Evolutionary conservation across 2,329 filamentous ascomycete genomes (phyloP).

Genomic region (Aspergillus fructus): DNA sequence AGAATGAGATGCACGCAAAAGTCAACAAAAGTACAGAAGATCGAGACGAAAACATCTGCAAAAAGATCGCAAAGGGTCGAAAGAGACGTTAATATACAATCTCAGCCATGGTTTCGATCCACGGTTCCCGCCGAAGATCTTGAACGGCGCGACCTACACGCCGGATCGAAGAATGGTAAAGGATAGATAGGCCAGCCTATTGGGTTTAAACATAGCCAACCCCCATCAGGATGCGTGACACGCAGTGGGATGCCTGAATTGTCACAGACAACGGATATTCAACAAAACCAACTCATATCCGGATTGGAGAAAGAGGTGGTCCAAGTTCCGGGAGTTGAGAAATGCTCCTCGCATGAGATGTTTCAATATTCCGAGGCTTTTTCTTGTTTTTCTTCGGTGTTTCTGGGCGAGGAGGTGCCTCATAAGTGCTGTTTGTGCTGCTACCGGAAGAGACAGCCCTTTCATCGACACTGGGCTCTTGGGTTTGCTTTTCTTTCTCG

Average conservation of each 20-base stretch:
- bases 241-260: neutral
- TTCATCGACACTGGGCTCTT: constrained; percentile 46
- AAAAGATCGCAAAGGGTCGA: constrained; percentile 4
- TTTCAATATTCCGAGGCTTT: constrained; percentile 35
- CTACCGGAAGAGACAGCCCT: constrained; percentile 64
- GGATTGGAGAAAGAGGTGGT: constrained; percentile 49
- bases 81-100: constrained; percentile 9
- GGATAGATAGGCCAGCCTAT: constrained; percentile 1
- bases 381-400: constrained; percentile 32
- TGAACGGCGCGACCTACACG: constrained; percentile 4
- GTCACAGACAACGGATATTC: neutral
- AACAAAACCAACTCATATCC: constrained; percentile 33
- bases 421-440: constrained; percentile 51
- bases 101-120: constrained; percentile 10
- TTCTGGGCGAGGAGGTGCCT: constrained; percentile 31
- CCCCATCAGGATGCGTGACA: neutral
- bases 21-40: neutral
- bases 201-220: too few species aligned
- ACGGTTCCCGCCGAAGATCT: constrained; percentile 22
- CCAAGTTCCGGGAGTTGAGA: constrained; percentile 50
- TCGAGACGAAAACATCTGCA: neutral
- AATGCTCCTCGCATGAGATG: constrained; percentile 34
- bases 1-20: neutral
- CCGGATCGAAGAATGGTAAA: neutral
- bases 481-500: constrained; percentile 26